phyloP scores from a whole-genome alignment of 306 rosid genomes.

The Vicia villosa region DNA sequence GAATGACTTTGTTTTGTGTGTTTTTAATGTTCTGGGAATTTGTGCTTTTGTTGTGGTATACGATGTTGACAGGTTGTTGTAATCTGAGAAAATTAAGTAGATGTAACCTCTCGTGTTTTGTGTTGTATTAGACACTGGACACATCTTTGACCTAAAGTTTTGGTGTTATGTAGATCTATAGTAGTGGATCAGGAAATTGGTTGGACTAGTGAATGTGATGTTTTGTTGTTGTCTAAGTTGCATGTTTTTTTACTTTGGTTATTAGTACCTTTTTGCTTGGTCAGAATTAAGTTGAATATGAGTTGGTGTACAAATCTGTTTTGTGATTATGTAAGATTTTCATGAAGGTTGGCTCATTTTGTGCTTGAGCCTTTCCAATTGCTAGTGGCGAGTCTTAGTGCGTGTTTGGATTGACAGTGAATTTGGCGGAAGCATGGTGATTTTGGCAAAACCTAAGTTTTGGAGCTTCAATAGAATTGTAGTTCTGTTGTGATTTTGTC shows the following conservation, averaged over 20 bases:
- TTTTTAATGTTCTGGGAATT: neutral
- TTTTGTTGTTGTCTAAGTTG: neutral
- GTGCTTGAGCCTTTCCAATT: neutral
- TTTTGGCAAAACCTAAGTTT: neutral
- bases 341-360: neutral
- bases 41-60: neutral
- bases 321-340: constrained; percentile 1
- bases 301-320: neutral
- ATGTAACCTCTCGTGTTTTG: too few species aligned
- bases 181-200: too few species aligned
- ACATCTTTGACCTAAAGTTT: too few species aligned
- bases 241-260: neutral
- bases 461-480: neutral
- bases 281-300: constrained; percentile 25
- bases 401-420: neutral
- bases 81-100: too few species aligned
- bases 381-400: neutral
- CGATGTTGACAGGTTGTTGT: too few species aligned
- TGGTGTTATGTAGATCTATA: too few species aligned
- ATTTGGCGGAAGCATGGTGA: neutral
- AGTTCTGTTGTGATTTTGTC: neutral
- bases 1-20: constrained; percentile 1
- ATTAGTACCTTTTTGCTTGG: constrained; percentile 14
- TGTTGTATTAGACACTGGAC: too few species aligned
- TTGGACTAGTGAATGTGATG: neutral